Percentiles rank a stretch among this genome's conserved stretches.
Conservation (phyloP, 805 yeast species). For the Metschnikowia continentalis region DNA sequence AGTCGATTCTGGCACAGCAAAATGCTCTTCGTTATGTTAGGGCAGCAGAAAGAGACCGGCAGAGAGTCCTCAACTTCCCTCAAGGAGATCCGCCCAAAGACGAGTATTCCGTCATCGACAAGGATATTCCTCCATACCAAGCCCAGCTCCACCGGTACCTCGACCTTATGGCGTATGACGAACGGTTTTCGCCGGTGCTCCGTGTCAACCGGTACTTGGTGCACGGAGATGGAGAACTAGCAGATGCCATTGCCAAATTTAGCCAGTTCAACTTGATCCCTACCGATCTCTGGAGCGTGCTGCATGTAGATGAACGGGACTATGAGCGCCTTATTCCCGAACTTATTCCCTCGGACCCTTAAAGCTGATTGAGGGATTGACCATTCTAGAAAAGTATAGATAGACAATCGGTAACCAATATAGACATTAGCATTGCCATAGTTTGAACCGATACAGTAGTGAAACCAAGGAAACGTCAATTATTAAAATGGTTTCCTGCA, state of each 20-base stretch:
- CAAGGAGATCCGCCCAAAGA: conserved; percentile 7
- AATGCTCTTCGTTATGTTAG: conserved; percentile 12
- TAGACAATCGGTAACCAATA: no score
- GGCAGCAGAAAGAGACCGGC: conserved; percentile 17
- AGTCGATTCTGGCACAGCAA: neutral
- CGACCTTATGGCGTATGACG: conserved; percentile 24
- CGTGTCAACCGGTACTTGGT: conserved; percentile 22
- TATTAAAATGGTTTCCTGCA: no score
- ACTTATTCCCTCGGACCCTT: conserved; percentile 14
- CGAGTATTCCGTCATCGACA: conserved; percentile 11
- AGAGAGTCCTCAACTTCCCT: conserved; percentile 8
- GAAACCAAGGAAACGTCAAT: no score
- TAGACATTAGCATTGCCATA: no score
- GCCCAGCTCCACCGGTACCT: conserved; percentile 19
- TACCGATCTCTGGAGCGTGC: conserved; percentile 21
- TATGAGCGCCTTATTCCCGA: conserved; percentile 24
- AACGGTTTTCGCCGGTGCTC: conserved; percentile 21
- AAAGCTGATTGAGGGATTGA: no score
- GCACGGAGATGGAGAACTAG: conserved; percentile 15
- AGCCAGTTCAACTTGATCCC: conserved; percentile 21
- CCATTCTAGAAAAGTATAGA: no score
- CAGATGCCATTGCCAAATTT: conserved; percentile 20
- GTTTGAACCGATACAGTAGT: no score
- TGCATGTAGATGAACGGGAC: conserved; percentile 23
- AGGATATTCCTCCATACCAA: conserved; percentile 21